Evolutionary conservation across 441 rosid genomes (phyloP).

Genomic region (Corymbia citriodora): DNA sequence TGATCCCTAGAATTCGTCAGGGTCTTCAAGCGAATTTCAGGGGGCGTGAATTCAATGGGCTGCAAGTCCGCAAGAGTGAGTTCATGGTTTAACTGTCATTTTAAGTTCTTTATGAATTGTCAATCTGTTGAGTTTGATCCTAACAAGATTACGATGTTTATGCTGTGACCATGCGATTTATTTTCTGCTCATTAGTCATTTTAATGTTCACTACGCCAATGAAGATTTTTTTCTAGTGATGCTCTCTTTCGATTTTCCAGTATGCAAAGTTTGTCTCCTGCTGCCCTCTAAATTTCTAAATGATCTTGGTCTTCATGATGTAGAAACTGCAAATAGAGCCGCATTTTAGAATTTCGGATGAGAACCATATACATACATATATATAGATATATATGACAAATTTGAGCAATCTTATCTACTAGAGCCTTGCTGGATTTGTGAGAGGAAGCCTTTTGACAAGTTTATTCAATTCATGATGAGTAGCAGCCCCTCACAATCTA

Average conservation of each 20-base stretch:
- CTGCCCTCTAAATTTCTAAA: background rate
- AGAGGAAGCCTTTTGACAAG: background rate
- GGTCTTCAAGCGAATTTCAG: background rate
- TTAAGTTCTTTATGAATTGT: background rate
- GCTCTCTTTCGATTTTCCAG: background rate
- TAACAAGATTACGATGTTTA: background rate
- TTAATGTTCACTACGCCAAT: background rate
- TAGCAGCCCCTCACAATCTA: background rate
- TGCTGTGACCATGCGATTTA: background rate
- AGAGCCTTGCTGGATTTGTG: background rate
- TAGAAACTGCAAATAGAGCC: background rate
- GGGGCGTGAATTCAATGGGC: background rate
- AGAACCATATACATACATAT: background rate
- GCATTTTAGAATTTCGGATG: no score
- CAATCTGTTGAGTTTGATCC: background rate
- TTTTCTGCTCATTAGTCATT: background rate
- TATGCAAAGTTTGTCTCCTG: background rate
- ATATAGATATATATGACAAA: no score
- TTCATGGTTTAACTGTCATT: background rate
- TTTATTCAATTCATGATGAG: fast-evolving
- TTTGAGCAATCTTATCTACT: background rate
- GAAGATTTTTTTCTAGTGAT: background rate
- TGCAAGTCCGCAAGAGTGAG: background rate
- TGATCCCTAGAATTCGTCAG: background rate
- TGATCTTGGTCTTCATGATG: background rate